Evolutionary conservation across 2,329 filamentous ascomycete genomes (phyloP).

Genomic region (Pyrenochaeta sp.): DNA sequence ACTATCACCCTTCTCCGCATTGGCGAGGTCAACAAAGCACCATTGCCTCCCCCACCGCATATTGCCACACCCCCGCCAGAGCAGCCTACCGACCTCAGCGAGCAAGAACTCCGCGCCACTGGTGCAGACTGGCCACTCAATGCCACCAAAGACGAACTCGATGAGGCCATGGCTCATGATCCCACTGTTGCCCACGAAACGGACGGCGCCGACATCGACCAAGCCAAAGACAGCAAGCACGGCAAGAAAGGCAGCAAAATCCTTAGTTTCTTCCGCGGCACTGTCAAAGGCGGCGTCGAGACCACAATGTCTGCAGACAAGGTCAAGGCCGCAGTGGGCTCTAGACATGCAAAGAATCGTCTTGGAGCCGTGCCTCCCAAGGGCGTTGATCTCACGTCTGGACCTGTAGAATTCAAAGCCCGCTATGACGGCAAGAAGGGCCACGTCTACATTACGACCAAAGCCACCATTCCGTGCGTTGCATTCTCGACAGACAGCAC

Average conservation of each 20-base stretch:
- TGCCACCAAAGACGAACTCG: constrained; percentile 71
- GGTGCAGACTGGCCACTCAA: constrained; percentile 65
- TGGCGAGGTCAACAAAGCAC: constrained; percentile 81
- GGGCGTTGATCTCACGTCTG: constrained; percentile 58
- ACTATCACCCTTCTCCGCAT: constrained; percentile 81
- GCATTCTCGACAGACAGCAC: constrained; percentile 66
- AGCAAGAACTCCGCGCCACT: constrained; percentile 59
- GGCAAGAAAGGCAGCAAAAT: constrained; percentile 60
- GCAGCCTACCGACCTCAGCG: constrained; percentile 58
- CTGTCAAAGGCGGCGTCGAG: constrained; percentile 74
- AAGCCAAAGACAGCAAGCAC: constrained; percentile 55
- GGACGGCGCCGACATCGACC: constrained; percentile 61
- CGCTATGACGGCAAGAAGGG: constrained; percentile 76
- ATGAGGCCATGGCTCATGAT: constrained; percentile 62
- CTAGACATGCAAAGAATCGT: constrained; percentile 70
- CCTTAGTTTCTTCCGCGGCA: constrained; percentile 72
- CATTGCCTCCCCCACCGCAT: constrained; percentile 69
- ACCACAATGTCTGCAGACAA: constrained; percentile 75
- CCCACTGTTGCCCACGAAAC: constrained; percentile 57
- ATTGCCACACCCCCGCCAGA: constrained; percentile 56
- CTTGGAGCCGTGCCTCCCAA: constrained; percentile 70
- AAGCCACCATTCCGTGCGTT: constrained; percentile 71
- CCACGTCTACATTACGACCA: constrained; percentile 72
- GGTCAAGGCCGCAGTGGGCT: constrained; percentile 69
- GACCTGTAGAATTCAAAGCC: constrained; percentile 79